Base-by-base conservation (phyloP, 176 grass and related monocot genomes). In the Thinopyrum elongatum region DNA sequence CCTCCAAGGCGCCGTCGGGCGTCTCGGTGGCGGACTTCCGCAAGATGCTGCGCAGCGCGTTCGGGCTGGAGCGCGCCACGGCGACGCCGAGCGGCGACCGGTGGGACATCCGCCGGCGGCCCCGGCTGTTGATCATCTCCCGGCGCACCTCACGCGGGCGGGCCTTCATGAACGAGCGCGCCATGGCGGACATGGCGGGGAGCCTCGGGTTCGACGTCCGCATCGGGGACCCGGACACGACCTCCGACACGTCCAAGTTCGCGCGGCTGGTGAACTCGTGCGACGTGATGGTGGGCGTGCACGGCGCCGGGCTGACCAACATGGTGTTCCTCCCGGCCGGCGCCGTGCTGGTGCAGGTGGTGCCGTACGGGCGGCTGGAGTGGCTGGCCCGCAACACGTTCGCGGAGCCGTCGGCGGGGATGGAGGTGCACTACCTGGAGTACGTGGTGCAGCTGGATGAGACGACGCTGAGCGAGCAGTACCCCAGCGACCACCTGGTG, bases 211-310 rank as follows among this genome's bases (percentile, higher is more conserved):
- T 95, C 86, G 93, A 95, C 70, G 93, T 95, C 9, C 86, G 96
- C 1, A 12, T 92, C 9, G 93, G 90, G 3, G 93, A 94, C 82
- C 93, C 96, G 0, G 92, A 95, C 27, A 62, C 58, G 9, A 85
- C 69, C 31, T 92, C 93, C 22, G 96, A 98, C 70, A 66, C 91
- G 26, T 71, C 86, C 84, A 92, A 98, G 93, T 94, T 98, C 35
- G 96, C 96, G 15, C 78, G 96, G 33, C 83, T 95, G 8, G 96
- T 98, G 47, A 98, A 98, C 74, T 94, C 96, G 13, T 89, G 88
- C 83, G 96, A 98, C 81, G 97, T 98, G 21, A 92, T 98, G 92
- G 88, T 98, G 19, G 97, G 97, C 15, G 97, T 89, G 26, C 97
- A 98, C 70, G 97, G 97, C 33, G 97, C 97, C 0, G 97, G 93